Base-by-base conservation (phyloP, 768 basidiomycete genomes). In the Russula sp. region DNA sequence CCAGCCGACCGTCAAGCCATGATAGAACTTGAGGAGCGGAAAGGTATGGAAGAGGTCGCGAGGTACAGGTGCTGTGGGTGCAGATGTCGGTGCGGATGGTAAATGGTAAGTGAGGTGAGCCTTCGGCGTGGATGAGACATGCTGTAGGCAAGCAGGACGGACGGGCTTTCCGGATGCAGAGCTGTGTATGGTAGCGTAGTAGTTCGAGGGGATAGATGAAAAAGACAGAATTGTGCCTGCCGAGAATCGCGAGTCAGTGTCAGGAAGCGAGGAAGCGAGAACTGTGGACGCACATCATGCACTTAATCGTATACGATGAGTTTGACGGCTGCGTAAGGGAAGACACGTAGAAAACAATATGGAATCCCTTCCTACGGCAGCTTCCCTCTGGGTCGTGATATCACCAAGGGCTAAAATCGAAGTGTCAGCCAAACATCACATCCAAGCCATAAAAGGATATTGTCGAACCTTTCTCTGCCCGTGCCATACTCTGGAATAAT, bases 271-370 rank as follows among this genome's bases (percentile, higher is more conserved):
- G 30, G 14, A 1, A 26, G 36, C 3, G 58, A 48, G 24, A 22
- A 46, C 4, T 46, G 44, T 22, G n/a, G n/a, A 76, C 81, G 71
- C 69, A 95, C 92, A 67, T 83, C 72, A 75, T 92, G 90, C 62
- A 90, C 78, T 73, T 91, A 85, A 75, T 98, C 96, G 73, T 98
- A 99, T 5, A 90, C 85, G 88, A 98, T 94, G 73, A 93, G 98
- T 75, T 95, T 97, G 76, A 98, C 90, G 64, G 88, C 92, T 30
- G 97, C 97, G 72, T 98, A 98, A 10, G 97, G 97, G n/a, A n/a
- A n/a, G n/a, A n/a, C n/a, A n/a, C n/a, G n/a, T n/a, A n/a, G n/a
- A n/a, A n/a, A n/a, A n/a, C n/a, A n/a, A 30, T 30, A 30, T 30
- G 28, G 5, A 30, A 30, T 5, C 28, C 28, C 28, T 30, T 30